A percentile compares a stretch with the other conserved stretches of the same genome.
These are phyloP conservation scores for Steccherinum ochraceum DNA, from an alignment of 768 basidiomycete species.

Conservation along the genomic window DNA sequence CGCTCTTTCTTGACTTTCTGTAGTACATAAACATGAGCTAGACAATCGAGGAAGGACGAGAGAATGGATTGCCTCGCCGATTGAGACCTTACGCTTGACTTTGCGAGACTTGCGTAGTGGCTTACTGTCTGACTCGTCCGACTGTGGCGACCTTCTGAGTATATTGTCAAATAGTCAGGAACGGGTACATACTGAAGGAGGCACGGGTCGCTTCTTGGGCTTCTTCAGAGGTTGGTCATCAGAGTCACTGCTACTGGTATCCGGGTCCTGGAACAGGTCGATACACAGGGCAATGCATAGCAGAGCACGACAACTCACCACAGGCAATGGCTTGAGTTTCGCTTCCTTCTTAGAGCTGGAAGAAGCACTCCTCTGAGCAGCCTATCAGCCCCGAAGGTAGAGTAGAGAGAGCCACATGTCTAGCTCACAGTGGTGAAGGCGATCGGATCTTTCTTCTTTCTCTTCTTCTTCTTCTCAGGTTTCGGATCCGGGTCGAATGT, in stretches of 20 bases:
- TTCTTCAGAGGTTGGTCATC: background rate
- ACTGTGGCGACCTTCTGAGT: too few species aligned
- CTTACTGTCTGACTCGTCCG: background rate
- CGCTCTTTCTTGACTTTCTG: too few species aligned
- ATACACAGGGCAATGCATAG: too few species aligned
- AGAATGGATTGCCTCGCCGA: too few species aligned
- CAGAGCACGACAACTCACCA: background rate
- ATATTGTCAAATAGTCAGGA: too few species aligned
- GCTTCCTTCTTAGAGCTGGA: background rate
- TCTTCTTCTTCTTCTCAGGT: conserved; percentile 14
- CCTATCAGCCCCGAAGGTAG: too few species aligned
- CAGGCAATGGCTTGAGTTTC: background rate
- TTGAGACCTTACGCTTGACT: background rate
- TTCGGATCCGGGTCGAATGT: conserved; percentile 15
- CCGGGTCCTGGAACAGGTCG: background rate
- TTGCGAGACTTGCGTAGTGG: background rate
- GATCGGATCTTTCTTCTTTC: conserved; percentile 11
- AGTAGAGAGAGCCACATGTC: too few species aligned
- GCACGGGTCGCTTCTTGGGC: background rate
- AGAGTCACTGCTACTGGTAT: background rate
- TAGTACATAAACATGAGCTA: too few species aligned
- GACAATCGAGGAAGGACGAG: too few species aligned
- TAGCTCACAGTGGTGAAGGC: background rate
- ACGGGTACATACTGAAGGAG: background rate
- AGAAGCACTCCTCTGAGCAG: too few species aligned